A percentile compares a stretch with the other conserved stretches of the same genome.
Evolutionary conservation across 2,329 filamentous ascomycete genomes (phyloP).

Genomic region (Aureobasidium sp.): DNA sequence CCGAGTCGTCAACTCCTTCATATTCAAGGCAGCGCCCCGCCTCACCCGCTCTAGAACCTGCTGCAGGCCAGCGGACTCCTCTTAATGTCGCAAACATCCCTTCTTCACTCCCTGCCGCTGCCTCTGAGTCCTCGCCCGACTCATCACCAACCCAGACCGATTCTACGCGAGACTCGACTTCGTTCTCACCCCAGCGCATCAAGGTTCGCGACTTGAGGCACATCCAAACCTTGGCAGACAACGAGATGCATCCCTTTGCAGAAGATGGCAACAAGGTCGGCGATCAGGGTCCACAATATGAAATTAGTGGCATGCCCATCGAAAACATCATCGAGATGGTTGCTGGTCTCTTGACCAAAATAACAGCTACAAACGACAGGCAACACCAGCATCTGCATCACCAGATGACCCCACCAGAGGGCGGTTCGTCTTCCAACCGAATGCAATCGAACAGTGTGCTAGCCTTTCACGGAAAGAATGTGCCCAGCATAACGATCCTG

Average conservation of each 20-base stretch:
- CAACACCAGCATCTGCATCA: conserved; percentile 89
- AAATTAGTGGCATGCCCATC: conserved; percentile 96
- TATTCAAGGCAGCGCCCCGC: not conserved
- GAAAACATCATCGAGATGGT: conserved; percentile 99
- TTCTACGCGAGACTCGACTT: conserved; percentile 21
- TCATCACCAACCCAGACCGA: conserved; percentile 20
- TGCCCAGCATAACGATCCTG: conserved; percentile 91
- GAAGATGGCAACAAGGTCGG: conserved; percentile 29
- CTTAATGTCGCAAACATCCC: not conserved
- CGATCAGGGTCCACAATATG: conserved; percentile 61
- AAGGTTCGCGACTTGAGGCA: conserved; percentile 83
- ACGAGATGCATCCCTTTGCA: conserved; percentile 56
- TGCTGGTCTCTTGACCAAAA: conserved; percentile 88
- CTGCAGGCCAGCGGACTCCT: conserved; percentile 6
- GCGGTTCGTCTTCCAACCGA: conserved; percentile 48
- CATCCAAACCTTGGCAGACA: conserved; percentile 77
- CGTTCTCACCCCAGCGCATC: conserved; percentile 48
- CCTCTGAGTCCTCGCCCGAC: conserved; percentile 34
- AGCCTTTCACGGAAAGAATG: conserved; percentile 96
- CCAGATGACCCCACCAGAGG: conserved; percentile 53
- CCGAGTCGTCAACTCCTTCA: not conserved
- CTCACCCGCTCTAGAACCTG: not conserved
- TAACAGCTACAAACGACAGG: conserved; percentile 89
- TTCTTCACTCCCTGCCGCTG: not conserved
- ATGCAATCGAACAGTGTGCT: conserved; percentile 65